Conservation (phyloP, 805 yeast genomes). For the Ogataea salicorniae region DNA sequence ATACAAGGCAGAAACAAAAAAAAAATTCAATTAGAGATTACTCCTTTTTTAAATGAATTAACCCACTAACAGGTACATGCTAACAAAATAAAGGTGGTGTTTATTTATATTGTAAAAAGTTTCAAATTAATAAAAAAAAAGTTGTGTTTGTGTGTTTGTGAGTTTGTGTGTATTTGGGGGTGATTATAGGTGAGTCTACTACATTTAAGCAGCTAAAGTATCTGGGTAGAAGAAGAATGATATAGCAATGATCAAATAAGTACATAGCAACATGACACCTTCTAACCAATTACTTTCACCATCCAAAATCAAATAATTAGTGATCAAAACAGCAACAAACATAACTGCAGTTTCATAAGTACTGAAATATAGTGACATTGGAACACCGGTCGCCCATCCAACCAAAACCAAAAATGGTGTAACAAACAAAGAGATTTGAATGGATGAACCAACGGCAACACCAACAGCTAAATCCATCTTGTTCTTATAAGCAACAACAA, state of each 20-base stretch:
- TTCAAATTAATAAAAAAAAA: no score
- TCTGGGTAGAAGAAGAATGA: conserved; percentile 90
- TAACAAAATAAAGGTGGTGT: no score
- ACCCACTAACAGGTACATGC: no score
- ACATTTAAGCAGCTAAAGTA: conserved; percentile 19
- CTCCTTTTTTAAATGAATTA: no score
- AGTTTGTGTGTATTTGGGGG: no score
- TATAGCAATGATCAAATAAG: conserved; percentile 80
- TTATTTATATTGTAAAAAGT: no score
- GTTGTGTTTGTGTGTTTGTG: no score
- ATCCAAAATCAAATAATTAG: conserved; percentile 82
- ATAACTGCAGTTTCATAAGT: conserved; percentile 91
- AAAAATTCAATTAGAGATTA: no score
- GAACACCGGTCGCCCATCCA: conserved; percentile 90
- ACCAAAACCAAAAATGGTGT: conserved; percentile 91
- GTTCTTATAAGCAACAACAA: conserved; percentile 89
- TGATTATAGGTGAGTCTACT: no score
- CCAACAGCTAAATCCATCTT: conserved; percentile 97
- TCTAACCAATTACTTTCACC: conserved; percentile 97
- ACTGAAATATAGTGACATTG: conserved; percentile 89
- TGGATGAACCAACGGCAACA: conserved; percentile 92
- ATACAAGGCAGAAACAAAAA: no score
- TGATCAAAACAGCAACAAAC: conserved; percentile 83
- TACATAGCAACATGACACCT: conserved; percentile 86
- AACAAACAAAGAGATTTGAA: conserved; percentile 91